Percentiles rank a stretch among this genome's conserved stretches.
phyloP scores from a whole-genome alignment of 2,329 filamentous ascomycete genomes.

The Colletotrichum tamarilloi region DNA sequence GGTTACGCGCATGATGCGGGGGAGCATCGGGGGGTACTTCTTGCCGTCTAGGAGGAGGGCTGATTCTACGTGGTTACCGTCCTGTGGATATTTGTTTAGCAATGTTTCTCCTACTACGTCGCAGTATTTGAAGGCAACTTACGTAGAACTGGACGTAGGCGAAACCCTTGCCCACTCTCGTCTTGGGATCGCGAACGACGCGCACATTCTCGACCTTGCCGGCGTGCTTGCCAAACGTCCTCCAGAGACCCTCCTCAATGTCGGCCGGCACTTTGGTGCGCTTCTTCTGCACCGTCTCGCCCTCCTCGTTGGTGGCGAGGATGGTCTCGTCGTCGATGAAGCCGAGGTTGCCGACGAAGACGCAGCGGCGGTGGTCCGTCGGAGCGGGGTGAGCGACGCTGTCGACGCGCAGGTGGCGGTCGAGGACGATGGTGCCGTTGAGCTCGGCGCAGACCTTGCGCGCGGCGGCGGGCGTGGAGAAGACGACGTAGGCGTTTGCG shows the following conservation, averaged over 20 bases:
- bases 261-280: constrained; percentile 82
- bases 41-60: constrained; percentile 90
- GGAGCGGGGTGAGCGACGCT: constrained; percentile 87
- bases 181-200: constrained; percentile 88
- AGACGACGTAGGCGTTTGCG: constrained; percentile 95
- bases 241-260: constrained; percentile 93
- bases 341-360: constrained; percentile 95
- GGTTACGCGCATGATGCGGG: constrained; percentile 84
- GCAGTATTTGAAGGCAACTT: constrained; percentile 41
- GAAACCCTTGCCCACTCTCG: constrained; percentile 94
- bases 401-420: constrained; percentile 90
- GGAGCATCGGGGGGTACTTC: constrained; percentile 94
- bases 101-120: not conserved
- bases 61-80: constrained; percentile 89
- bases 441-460: constrained; percentile 80
- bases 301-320: constrained; percentile 72
- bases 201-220: constrained; percentile 94
- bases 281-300: constrained; percentile 77
- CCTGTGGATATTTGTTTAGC: constrained; percentile 53
- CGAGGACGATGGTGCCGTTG: constrained; percentile 86
- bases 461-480: constrained; percentile 79
- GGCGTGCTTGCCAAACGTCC: constrained; percentile 76
- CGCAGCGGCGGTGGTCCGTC: constrained; percentile 86
- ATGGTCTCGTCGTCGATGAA: constrained; percentile 94
- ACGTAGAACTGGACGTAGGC: constrained; percentile 96